These are phyloP conservation scores for Aspergillus haitiensis DNA, from an alignment of 495 filamentous ascomycete species.

Conservation along the genomic window DNA sequence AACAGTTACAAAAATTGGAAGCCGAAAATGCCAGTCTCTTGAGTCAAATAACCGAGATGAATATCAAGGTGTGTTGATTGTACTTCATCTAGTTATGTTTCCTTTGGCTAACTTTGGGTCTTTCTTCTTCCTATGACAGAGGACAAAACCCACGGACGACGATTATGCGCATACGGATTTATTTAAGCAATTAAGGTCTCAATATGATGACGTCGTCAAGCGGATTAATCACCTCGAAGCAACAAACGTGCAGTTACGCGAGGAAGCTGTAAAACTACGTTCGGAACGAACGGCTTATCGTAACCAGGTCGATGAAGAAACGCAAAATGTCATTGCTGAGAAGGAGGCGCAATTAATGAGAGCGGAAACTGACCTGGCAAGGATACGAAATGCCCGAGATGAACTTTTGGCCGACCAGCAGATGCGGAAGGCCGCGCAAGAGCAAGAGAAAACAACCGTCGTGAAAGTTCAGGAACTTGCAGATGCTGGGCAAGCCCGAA, in stretches of 20 bases:
- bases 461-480: constrained; percentile 77
- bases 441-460: constrained; percentile 66
- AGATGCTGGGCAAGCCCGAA: constrained; percentile 69
- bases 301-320: constrained; percentile 74
- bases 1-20: constrained; percentile 76
- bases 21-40: constrained; percentile 77
- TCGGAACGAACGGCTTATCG: constrained; percentile 82
- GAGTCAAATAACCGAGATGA: constrained; percentile 72
- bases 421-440: constrained; percentile 75
- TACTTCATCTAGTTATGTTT: background rate
- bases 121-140: constrained; percentile 31
- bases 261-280: constrained; percentile 80
- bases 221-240: constrained; percentile 90
- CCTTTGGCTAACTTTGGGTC: constrained; percentile 19
- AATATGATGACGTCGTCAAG: constrained; percentile 89
- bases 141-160: constrained; percentile 77
- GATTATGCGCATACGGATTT: constrained; percentile 90
- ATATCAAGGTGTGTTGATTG: constrained; percentile 49
- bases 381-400: constrained; percentile 79
- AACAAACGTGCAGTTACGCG: constrained; percentile 77
- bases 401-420: constrained; percentile 77
- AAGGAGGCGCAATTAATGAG: constrained; percentile 76
- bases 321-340: constrained; percentile 65
- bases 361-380: constrained; percentile 79
- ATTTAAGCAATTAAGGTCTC: constrained; percentile 85